Percentiles rank a stretch among this genome's conserved stretches.
These are phyloP conservation scores for Phaeosphaeriaceae sp. DNA, from an alignment of 2,329 filamentous ascomycete species.

Conservation along the genomic window DNA sequence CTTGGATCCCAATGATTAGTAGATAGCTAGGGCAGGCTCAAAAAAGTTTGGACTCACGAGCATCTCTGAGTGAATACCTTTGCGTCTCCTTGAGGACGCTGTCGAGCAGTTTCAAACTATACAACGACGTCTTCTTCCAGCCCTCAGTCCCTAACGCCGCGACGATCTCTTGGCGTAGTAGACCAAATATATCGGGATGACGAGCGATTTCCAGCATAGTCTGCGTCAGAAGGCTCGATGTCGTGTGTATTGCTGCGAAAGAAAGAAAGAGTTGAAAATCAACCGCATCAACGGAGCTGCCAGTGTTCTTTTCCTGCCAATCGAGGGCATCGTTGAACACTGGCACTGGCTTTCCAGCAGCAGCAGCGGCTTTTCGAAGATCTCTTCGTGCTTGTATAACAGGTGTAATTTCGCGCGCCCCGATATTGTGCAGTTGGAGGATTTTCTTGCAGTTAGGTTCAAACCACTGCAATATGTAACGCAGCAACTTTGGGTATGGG, in stretches of 20 bases:
- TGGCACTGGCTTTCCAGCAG: slow-evolving; percentile 3
- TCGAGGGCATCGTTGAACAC: slow-evolving; percentile 49
- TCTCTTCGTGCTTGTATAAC: slow-evolving; percentile 26
- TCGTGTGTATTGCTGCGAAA: slow-evolving; percentile 54
- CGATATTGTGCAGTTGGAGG: too few relatives aligned
- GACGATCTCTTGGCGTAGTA: slow-evolving; percentile 60
- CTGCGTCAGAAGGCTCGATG: slow-evolving; percentile 52
- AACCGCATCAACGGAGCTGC: slow-evolving; percentile 40
- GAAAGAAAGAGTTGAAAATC: slow-evolving; percentile 47
- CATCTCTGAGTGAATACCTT: slow-evolving; percentile 13
- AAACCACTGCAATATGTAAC: slow-evolving; percentile 50
- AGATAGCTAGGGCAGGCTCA: too few relatives aligned
- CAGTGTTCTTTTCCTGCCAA: slow-evolving; percentile 53
- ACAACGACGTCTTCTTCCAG: slow-evolving; percentile 47
- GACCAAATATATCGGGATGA: slow-evolving; percentile 58
- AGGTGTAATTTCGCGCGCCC: slow-evolving; percentile 35
- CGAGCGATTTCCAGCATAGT: slow-evolving; percentile 61
- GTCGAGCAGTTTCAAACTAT: slow-evolving; percentile 51
- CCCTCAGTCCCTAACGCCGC: slow-evolving; percentile 52
- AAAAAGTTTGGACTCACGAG: too few relatives aligned
- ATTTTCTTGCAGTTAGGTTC: slow-evolving; percentile 40
- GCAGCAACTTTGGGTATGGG: slow-evolving; percentile 49
- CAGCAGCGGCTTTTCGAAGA: background rate
- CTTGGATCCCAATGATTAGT: too few relatives aligned
- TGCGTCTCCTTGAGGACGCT: slow-evolving; percentile 52